Evolutionary conservation across 768 basidiomycete species (phyloP), one percentile per base, ranked within the genome.

Genomic region (Amanita pseudoporphyria): DNA sequence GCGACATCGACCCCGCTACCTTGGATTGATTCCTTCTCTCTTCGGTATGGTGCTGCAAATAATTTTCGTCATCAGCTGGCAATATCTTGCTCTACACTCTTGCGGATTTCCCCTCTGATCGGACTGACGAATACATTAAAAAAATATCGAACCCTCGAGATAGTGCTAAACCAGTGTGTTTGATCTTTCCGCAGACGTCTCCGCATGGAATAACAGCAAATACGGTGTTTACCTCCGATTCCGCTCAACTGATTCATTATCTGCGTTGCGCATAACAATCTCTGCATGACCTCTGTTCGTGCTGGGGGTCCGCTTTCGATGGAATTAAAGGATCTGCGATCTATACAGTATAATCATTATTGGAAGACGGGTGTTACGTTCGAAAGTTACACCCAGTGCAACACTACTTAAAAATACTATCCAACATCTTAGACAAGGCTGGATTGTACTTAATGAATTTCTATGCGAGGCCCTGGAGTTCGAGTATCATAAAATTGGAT

Each of bases 1-100:
- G 48, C 13, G 39, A 49, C 21, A 26, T 41, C 10, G 39, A 49
- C 2, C 41, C 48, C 2, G 39, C 48, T 19, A 22, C 41, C 10
- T 12, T 49, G 9, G 38, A 38, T 47, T 44, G 28, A 19, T 28
- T 33, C 1, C 7, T 22, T 35, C 16, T 16, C 6, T 32, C 19
- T 33, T 5, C n/a, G 2, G 5, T 9, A 14, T 45, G 9, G 13
- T 9, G 2, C 31, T 26, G 13, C 21, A 5, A 13, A 37, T 6
- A 21, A 37, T 14, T 33, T 38, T 33, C 24, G 22, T 4, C 9
- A 24, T 3, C 43, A 79, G 77, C 77, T 10, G 67, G 77, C 9
- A 77, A 78, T 48, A 59, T 71, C 22, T 49, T 79, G 6, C 63
- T 79, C 3, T 60, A 73, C 39, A 71, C 73, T 0, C 53, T 76